phyloP scores from a whole-genome alignment of 257 asterid species.

The Salvia splendens region DNA sequence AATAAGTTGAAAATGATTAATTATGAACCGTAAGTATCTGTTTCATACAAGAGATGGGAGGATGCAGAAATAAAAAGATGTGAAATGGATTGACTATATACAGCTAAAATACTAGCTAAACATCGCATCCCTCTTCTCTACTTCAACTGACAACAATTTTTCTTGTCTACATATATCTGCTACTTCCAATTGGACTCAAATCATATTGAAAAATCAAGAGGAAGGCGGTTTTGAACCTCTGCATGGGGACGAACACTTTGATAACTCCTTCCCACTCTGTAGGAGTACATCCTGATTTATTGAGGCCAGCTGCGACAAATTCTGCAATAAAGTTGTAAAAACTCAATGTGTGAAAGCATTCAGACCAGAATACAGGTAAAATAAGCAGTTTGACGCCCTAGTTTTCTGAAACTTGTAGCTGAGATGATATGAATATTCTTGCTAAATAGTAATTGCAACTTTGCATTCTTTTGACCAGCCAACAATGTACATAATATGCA shows the following conservation, averaged over 20 bases:
- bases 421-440: too few species aligned
- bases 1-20: neutral
- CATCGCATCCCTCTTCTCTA: slow-evolving; percentile 8
- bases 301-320: slow-evolving; percentile 86
- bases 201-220: slow-evolving; percentile 26
- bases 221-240: slow-evolving; percentile 42
- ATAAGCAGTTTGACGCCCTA: neutral
- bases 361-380: neutral
- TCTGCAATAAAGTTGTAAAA: slow-evolving; percentile 50
- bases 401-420: too few species aligned
- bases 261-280: slow-evolving; percentile 66
- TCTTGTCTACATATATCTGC: neutral
- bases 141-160: neutral
- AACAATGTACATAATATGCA: too few species aligned
- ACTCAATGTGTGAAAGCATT: neutral
- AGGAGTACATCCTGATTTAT: slow-evolving; percentile 85
- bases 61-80: slow-evolving; percentile 13
- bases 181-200: neutral
- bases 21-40: neutral
- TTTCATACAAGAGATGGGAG: slow-evolving; percentile 9
- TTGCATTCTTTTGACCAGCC: too few species aligned
- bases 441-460: too few species aligned
- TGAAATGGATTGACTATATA: slow-evolving; percentile 12
- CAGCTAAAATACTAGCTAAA: slow-evolving; percentile 23
- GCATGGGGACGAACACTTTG: slow-evolving; percentile 66